Base-by-base conservation (phyloP, 176 grass and related monocot species). In the Guadua angustifolia region DNA sequence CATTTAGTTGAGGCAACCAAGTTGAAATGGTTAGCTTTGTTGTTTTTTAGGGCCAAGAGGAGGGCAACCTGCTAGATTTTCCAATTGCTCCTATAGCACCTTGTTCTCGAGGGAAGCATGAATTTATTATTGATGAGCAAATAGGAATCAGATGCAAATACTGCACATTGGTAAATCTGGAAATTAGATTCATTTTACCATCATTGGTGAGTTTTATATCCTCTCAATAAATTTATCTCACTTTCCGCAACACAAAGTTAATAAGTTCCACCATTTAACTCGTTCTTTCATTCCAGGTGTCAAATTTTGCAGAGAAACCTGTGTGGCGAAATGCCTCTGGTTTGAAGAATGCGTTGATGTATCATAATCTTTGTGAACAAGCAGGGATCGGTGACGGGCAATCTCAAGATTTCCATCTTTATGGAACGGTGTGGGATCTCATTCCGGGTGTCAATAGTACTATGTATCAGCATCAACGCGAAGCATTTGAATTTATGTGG, bases 401-500 rank as follows among this genome's bases (percentile, higher is more conserved):
- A 70, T 80, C 69, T 72, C 83, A 80, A 67, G 49, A 80, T 85
- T 79, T 70, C 24, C 85, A 66, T 89, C 53, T 86, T 32, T 79
- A 71, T 61, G 92, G 88, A 78, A 94, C 94, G 0, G 88, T 97
- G 18, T 97, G 94, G 94, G 90, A 94, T 89, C 88, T 97, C 71
- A 94, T 97, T 79, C 94, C 94, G 29, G 92, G 92, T 22, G 79
- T 88, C 63, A 75, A 85, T 73, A 60, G 38, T 67, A 94, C 73
- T 55, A 88, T 97, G 90, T 92, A 94, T 76, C 61, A 86, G 67
- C 94, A 97, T 88, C 92, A 97, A 67, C 73, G 66, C 5, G 86
- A 97, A 88, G 94, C 94, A 83, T 91, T 97, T 75, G 94, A 97
- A 73, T 97, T 97, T 85, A 94, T 97, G 92, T 97, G 92, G 94